phyloP scores from a whole-genome alignment of 441 rosid genomes.

The Gossypium aridum region DNA sequence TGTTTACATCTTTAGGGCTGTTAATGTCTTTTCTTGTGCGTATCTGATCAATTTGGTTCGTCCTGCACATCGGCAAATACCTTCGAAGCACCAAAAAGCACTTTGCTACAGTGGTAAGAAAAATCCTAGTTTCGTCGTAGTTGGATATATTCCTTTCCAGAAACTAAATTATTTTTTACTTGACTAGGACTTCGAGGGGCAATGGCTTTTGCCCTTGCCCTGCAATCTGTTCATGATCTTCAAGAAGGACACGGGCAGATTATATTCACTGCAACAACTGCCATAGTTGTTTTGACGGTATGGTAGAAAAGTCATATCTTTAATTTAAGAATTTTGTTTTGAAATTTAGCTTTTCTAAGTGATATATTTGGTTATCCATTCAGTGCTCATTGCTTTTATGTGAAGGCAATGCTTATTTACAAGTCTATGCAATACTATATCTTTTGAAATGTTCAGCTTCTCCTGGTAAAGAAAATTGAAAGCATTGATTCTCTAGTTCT shows the following conservation, averaged over 20 bases:
- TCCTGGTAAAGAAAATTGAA: neutral
- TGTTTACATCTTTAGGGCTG: constrained; percentile 59
- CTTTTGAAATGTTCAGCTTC: neutral
- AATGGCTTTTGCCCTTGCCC: constrained; percentile 99
- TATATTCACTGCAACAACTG: constrained; percentile 95
- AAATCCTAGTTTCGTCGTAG: constrained; percentile 8
- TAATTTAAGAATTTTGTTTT: constrained; percentile 2
- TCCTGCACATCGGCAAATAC: constrained; percentile 74
- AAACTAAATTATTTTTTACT: constrained; percentile 15
- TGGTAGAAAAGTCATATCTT: neutral
- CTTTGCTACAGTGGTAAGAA: constrained; percentile 98
- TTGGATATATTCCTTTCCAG: constrained; percentile 8
- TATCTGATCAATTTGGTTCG: constrained; percentile 86
- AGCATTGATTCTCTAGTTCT: neutral
- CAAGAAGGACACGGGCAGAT: constrained; percentile 99
- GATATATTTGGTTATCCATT: neutral
- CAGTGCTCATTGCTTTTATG: neutral
- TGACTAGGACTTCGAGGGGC: constrained; percentile 96
- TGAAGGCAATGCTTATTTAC: neutral
- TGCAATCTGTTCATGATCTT: constrained; percentile 96
- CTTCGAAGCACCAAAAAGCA: constrained; percentile 87
- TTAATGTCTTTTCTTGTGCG: constrained; percentile 89
- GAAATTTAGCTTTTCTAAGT: neutral
- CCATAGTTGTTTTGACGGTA: constrained; percentile 95
- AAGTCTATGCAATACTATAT: neutral